Conservation (phyloP, 441 rosid species). For the Manihot esculenta region DNA sequence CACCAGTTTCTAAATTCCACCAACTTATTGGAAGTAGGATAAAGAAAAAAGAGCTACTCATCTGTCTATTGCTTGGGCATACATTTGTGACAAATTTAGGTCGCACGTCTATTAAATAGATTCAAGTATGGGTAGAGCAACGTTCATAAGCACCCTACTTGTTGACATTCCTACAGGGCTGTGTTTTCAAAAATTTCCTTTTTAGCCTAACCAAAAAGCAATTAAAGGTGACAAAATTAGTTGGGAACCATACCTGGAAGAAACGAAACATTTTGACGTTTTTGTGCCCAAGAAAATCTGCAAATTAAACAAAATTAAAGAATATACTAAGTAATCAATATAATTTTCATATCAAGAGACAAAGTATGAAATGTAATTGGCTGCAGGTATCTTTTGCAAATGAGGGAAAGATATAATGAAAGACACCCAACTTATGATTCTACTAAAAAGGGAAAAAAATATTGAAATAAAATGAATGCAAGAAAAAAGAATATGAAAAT, state of each 20-base stretch:
- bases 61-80: too few relatives aligned
- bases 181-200: neutral
- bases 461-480: neutral
- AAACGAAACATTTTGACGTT: constrained; percentile 57
- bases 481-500: neutral
- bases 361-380: neutral
- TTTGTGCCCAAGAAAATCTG: constrained; percentile 87
- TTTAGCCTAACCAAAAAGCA: neutral
- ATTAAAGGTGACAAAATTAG: neutral
- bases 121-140: too few relatives aligned
- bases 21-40: too few relatives aligned
- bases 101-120: too few relatives aligned
- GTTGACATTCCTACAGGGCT: too few relatives aligned
- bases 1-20: too few relatives aligned
- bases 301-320: constrained; percentile 4
- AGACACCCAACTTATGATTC: too few relatives aligned
- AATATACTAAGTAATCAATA: neutral
- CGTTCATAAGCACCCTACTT: neutral
- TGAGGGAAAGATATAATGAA: too few relatives aligned
- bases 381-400: neutral
- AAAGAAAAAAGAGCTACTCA: too few relatives aligned
- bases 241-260: constrained; percentile 55
- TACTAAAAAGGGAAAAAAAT: too few relatives aligned
- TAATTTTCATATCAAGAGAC: neutral
- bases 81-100: too few relatives aligned